Conservation (phyloP, 441 rosid genomes). For the Iberis amara region DNA sequence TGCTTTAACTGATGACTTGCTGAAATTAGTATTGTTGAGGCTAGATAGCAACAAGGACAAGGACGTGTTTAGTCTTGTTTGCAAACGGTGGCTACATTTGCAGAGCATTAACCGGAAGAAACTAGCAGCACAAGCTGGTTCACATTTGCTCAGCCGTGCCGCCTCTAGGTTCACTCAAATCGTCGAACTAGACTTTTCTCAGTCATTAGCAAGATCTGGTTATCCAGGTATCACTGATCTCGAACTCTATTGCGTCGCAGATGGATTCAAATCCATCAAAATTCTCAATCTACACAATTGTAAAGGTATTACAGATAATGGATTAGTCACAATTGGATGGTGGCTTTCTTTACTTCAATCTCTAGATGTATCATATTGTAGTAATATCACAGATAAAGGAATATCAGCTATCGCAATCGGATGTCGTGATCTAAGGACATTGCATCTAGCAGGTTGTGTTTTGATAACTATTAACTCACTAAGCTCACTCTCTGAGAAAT, state of each 20-base stretch:
- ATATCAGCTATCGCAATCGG: constrained; percentile 67
- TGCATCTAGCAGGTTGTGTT: constrained; percentile 72
- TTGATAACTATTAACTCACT: constrained; percentile 49
- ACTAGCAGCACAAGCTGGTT: constrained; percentile 85
- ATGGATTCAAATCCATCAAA: constrained; percentile 58
- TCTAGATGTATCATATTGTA: constrained; percentile 76
- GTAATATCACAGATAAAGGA: constrained; percentile 80
- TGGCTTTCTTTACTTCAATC: constrained; percentile 66
- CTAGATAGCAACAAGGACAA: constrained; percentile 64
- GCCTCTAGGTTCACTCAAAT: constrained; percentile 72
- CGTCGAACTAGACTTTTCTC: constrained; percentile 77
- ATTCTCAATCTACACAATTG: constrained; percentile 62
- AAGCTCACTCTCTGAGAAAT: constrained; percentile 51
- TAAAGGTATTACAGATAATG: constrained; percentile 83
- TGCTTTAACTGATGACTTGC: constrained; percentile 73
- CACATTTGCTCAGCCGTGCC: constrained; percentile 75
- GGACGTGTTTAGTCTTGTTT: constrained; percentile 81
- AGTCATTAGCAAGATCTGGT: constrained; percentile 81
- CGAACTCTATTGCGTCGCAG: constrained; percentile 68
- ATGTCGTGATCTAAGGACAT: constrained; percentile 51
- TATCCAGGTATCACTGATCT: constrained; percentile 89
- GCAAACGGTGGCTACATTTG: constrained; percentile 77
- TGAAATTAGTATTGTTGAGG: constrained; percentile 55
- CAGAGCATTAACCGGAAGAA: constrained; percentile 88
- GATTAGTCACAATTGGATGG: constrained; percentile 58